Percentiles rank a stretch among this genome's conserved stretches.
Evolutionary conservation across 345 rosid species (phyloP).

Genomic region (Linum lewisii): DNA sequence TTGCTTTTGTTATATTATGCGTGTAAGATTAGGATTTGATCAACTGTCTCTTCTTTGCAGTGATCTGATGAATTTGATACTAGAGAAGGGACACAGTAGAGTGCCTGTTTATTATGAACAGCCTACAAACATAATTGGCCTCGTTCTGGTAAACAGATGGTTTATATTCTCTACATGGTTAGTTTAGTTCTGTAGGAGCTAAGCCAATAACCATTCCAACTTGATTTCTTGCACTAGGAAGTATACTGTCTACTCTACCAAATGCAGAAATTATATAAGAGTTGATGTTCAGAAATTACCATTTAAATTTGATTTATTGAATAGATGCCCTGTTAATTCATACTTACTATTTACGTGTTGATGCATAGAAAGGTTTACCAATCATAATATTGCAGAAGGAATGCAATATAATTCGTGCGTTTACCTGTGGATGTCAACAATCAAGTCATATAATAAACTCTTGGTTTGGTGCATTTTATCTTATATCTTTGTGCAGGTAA

Average conservation of each 20-base stretch:
- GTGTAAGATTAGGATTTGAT: neutral
- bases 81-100: conserved; percentile 9
- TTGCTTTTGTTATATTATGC: neutral
- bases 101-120: conserved; percentile 8
- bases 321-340: neutral
- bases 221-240: no score
- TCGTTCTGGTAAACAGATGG: neutral
- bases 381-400: no score
- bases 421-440: no score
- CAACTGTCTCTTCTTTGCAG: neutral
- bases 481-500: neutral
- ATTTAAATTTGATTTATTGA: neutral
- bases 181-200: neutral
- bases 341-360: no score
- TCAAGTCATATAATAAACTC: no score
- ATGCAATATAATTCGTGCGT: no score
- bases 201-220: no score
- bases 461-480: neutral
- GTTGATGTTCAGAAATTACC: no score
- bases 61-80: conserved; percentile 4
- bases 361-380: no score
- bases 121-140: conserved; percentile 5
- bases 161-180: neutral
- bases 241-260: no score
- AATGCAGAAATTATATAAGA: no score